Conservation (phyloP, 352 stramenopile genomes). For the Phytophthora rubi region DNA sequence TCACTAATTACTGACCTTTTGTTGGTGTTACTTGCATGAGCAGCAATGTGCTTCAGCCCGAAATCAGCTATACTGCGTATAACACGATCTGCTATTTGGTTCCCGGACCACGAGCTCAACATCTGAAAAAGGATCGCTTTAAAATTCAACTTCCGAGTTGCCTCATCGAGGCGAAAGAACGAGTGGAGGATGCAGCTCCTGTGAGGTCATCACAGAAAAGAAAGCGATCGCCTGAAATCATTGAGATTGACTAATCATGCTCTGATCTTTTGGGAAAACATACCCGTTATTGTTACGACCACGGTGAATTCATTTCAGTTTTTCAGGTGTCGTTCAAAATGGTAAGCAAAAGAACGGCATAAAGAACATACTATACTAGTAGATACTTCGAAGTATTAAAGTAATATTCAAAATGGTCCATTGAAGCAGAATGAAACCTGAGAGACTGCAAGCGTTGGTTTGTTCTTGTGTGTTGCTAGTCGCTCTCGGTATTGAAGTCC, state of each 20-base stretch:
- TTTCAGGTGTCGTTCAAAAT: too few relatives aligned
- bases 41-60: conserved; percentile 62
- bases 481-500: conserved; percentile 82
- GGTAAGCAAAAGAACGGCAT: too few relatives aligned
- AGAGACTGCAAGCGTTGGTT: conserved; percentile 76
- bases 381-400: too few relatives aligned
- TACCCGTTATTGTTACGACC: too few relatives aligned
- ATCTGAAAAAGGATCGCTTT: conserved; percentile 32
- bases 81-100: conserved; percentile 80
- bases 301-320: too few relatives aligned
- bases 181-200: background rate
- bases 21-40: conserved; percentile 1
- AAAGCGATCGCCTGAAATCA: conserved; percentile 28
- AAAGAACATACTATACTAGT: too few relatives aligned
- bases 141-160: conserved; percentile 25
- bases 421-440: conserved; percentile 79
- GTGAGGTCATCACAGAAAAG: conserved; percentile 26
- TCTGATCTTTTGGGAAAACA: too few relatives aligned
- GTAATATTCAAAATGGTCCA: conserved; percentile 20
- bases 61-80: conserved; percentile 83
- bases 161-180: conserved; percentile 3
- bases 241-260: conserved; percentile 34
- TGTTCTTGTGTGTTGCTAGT: conserved; percentile 75
- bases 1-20: conserved; percentile 3
- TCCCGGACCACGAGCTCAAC: conserved; percentile 44